phyloP scores from a whole-genome alignment of 176 grass and related monocot genomes.

The Carex kokanica region DNA sequence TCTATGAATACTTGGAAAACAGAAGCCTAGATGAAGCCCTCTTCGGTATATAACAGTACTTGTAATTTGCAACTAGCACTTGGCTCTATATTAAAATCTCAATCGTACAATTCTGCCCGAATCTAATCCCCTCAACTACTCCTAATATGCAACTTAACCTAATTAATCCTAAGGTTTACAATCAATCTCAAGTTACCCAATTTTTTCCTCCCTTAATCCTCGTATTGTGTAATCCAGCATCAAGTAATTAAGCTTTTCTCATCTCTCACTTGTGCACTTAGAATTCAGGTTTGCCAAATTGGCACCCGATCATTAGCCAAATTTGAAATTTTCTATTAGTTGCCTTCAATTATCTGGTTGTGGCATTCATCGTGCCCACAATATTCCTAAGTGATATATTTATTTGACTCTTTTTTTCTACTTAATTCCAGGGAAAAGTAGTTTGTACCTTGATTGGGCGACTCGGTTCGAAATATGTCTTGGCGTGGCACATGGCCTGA shows the following conservation, averaged over 20 bases:
- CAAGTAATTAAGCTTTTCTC: not conserved
- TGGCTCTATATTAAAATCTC: not conserved
- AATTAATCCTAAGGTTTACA: not conserved
- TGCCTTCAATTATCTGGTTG: not conserved
- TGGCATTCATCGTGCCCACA: not conserved
- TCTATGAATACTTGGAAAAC: conserved; percentile 50
- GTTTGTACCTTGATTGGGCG: conserved; percentile 37
- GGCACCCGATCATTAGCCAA: not conserved
- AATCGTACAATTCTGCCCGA: not conserved
- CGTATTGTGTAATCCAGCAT: not conserved
- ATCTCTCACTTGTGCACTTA: not conserved
- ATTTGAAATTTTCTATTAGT: not conserved
- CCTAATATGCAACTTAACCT: not conserved
- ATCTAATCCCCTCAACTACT: not conserved
- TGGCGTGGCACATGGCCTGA: conserved; percentile 38
- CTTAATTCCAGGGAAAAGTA: conserved; percentile 23
- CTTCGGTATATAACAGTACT: conserved; percentile 27
- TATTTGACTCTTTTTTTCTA: not conserved
- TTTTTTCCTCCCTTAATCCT: not conserved
- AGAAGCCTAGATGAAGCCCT: conserved; percentile 42
- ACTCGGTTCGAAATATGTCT: conserved; percentile 45
- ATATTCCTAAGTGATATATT: not conserved
- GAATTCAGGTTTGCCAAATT: not conserved
- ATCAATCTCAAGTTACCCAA: not conserved
- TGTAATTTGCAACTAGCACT: not conserved